phyloP scores from a whole-genome alignment of 2,329 filamentous ascomycete genomes.

The Xylaria hypoxylon region DNA sequence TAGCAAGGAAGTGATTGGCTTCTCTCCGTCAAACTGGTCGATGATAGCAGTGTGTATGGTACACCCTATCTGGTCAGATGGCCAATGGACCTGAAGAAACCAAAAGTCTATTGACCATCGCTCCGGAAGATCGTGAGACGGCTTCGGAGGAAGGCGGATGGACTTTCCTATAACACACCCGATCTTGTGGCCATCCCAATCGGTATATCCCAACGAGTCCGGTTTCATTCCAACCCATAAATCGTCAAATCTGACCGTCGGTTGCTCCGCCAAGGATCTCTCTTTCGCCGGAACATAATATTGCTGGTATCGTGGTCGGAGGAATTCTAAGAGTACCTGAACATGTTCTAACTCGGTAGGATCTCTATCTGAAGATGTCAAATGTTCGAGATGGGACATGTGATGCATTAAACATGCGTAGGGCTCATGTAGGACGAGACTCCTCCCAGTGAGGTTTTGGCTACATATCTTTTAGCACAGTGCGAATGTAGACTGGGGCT shows the following conservation, averaged over 20 bases:
- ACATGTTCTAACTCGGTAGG: background rate
- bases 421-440: slow-evolving; percentile 14
- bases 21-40: slow-evolving; percentile 18
- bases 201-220: background rate
- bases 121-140: background rate
- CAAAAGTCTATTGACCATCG: slow-evolving; percentile 18
- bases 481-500: background rate
- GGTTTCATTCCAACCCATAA: slow-evolving; percentile 26
- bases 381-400: slow-evolving; percentile 9
- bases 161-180: slow-evolving; percentile 19
- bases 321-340: slow-evolving; percentile 23
- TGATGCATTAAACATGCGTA: slow-evolving; percentile 25
- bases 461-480: background rate
- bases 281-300: slow-evolving; percentile 12
- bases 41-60: background rate
- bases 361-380: background rate
- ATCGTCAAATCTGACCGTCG: slow-evolving; percentile 20
- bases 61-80: slow-evolving; percentile 18
- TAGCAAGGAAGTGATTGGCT: slow-evolving; percentile 5
- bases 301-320: slow-evolving; percentile 16
- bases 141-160: background rate
- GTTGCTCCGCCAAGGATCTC: background rate
- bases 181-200: background rate
- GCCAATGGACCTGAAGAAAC: slow-evolving; percentile 26
- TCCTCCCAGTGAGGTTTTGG: slow-evolving; percentile 18